Evolutionary conservation across 305 asterid genomes (phyloP).

Genomic region (Andrographis paniculata): DNA sequence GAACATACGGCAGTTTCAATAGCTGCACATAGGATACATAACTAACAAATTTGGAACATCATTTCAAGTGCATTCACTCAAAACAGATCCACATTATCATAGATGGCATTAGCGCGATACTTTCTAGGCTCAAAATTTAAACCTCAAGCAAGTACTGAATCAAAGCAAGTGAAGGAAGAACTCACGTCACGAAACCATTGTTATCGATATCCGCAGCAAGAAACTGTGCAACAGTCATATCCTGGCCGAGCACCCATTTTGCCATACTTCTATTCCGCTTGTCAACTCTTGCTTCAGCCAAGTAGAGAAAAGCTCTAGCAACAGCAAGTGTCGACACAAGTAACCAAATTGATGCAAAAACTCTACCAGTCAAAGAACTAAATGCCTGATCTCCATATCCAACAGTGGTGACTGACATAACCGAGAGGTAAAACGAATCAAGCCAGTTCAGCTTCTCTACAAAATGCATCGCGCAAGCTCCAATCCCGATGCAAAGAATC

Average conservation of each 20-base stretch:
- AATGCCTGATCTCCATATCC: conserved; percentile 95
- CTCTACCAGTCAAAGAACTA: conserved; percentile 61
- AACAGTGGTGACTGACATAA: conserved; percentile 94
- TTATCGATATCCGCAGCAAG: conserved; percentile 92
- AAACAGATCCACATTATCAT: too few relatives aligned
- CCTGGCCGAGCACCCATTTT: conserved; percentile 84
- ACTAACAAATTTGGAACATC: too few relatives aligned
- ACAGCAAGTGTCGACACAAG: conserved; percentile 93
- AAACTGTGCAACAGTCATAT: conserved; percentile 87
- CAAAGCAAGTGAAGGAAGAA: conserved; percentile 12
- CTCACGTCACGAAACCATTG: conserved; percentile 77
- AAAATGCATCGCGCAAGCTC: conserved; percentile 65
- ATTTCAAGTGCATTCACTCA: too few relatives aligned
- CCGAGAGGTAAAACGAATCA: conserved; percentile 81
- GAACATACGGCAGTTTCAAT: too few relatives aligned
- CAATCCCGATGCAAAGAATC: conserved; percentile 76
- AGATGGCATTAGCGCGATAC: too few relatives aligned
- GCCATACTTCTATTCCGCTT: conserved; percentile 81
- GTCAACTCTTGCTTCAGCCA: conserved; percentile 92
- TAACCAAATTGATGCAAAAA: conserved; percentile 90
- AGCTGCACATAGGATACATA: too few relatives aligned
- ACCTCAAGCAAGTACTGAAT: not conserved
- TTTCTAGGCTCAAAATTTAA: too few relatives aligned
- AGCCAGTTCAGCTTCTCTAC: conserved; percentile 68
- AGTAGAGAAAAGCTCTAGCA: conserved; percentile 92